Conservation (phyloP, 75 land plant genomes). For the Chamaecyparis obtusa region DNA sequence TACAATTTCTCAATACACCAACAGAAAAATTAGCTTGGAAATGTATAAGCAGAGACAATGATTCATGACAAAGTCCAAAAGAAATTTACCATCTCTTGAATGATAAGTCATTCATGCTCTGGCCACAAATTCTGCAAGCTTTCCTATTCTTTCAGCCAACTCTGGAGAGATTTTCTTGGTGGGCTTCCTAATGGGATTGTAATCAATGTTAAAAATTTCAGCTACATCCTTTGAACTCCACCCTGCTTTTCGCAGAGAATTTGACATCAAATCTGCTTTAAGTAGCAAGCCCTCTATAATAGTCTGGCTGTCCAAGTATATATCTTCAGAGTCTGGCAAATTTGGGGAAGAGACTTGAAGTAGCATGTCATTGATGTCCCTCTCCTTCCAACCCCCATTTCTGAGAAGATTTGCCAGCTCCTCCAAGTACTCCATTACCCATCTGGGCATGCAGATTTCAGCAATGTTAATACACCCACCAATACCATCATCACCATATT, state of each 20-base stretch:
- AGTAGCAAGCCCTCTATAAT: constrained; percentile 49
- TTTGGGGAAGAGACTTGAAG: constrained; percentile 31
- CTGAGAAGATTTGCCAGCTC: constrained; percentile 59
- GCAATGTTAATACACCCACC: not conserved
- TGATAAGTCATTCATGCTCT: not conserved
- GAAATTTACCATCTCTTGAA: constrained; percentile 3
- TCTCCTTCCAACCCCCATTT: constrained; percentile 78
- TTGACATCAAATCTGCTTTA: constrained; percentile 60
- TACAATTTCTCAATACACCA: constrained; percentile 8
- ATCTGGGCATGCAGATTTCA: constrained; percentile 27
- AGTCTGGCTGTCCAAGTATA: constrained; percentile 45
- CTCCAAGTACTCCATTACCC: constrained; percentile 69
- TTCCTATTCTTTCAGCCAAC: constrained; percentile 19
- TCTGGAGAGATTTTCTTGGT: constrained; percentile 23
- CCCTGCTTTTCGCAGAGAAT: constrained; percentile 63
- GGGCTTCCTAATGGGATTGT: constrained; percentile 12
- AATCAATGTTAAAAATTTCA: constrained; percentile 62
- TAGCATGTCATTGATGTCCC: constrained; percentile 71
- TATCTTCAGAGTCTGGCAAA: constrained; percentile 29
- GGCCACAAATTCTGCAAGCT: constrained; percentile 29
- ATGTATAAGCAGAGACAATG: not conserved
- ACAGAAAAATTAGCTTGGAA: constrained; percentile 3
- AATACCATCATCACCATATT: not conserved
- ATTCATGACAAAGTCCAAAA: not conserved
- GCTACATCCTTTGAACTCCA: constrained; percentile 86